Evolutionary conservation across 345 rosid species (phyloP).

Genomic region (Raphanus raphanistrum): DNA sequence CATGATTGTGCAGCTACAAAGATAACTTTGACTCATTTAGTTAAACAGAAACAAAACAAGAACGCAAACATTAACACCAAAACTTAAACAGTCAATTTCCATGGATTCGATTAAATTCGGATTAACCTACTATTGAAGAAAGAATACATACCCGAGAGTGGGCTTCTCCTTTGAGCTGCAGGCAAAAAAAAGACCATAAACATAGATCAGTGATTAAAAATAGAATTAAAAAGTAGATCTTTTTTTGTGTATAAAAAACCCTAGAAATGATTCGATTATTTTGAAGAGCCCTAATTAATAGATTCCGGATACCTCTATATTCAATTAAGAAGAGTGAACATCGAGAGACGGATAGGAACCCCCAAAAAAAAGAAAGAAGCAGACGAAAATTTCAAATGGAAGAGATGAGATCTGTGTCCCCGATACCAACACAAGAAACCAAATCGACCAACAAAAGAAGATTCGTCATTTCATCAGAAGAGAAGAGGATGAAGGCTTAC

Average conservation of each 20-base stretch:
- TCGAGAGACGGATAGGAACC: not conserved
- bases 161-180: constrained; percentile 94
- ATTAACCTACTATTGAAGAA: too few relatives aligned
- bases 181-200: not conserved
- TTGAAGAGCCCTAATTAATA: not conserved
- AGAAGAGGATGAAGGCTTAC: constrained; percentile 13
- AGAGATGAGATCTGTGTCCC: constrained; percentile 19
- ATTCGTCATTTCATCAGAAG: not conserved
- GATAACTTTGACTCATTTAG: not conserved
- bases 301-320: not conserved
- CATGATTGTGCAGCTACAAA: not conserved
- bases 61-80: not conserved
- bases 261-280: not conserved
- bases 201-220: not conserved
- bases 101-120: too few relatives aligned
- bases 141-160: constrained; percentile 70
- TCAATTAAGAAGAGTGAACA: not conserved
- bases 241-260: not conserved
- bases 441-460: not conserved
- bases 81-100: not conserved
- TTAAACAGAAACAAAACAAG: not conserved
- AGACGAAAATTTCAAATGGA: not conserved
- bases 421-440: not conserved
- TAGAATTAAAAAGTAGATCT: not conserved
- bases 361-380: not conserved